Evolutionary conservation across 352 stramenopile species (phyloP), one percentile per base, ranked within the genome.

Genomic region (Phytophthora hibernalis): DNA sequence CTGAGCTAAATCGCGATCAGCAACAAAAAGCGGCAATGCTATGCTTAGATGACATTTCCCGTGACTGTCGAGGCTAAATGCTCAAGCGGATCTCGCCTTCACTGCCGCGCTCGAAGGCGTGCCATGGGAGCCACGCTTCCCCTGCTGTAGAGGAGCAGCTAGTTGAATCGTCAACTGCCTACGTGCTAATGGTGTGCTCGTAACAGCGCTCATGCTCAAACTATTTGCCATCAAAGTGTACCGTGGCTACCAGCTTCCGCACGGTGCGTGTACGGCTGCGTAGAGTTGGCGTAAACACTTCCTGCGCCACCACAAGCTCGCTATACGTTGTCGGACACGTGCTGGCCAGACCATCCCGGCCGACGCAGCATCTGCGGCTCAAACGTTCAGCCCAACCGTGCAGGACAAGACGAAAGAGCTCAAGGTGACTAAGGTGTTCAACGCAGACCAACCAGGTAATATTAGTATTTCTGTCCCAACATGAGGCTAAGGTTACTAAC

Each of bases 361-460:
- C n/a, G n/a, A n/a, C n/a, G 63, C 50, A n/a, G 30, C 57, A 11
- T 20, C 38, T 9, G 21, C 20, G 12, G 42, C 31, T 2, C 30
- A 40, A 12, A 37, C n/a, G 7, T 70, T 65, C 31, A 54, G 54
- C 6, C 2, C 22, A 0, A n/a, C 10, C 2, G 62, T 60, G n/a
- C 38, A n/a, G 28, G n/a, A 52, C 3, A 64, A 60, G 37, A 62
- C 62, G 43, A n/a, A 38, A 11, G 50, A 66, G 35, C 42, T 62
- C 30, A 47, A 54, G 2, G 30, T 60, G 1, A 10, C n/a, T 3
- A 65, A 59, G 12, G 48, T 65, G 1, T 45, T 52, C 40, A 65
- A 61, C 24, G 54, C 55, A 13, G 62, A 65, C 18, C 55, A 67
- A 43, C 66, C 50, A 0, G 63, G 63, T 67, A 49, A 21, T 20